Evolutionary conservation across 116 monocot genomes (phyloP).

Genomic region (Phalaenopsis hybrid): DNA sequence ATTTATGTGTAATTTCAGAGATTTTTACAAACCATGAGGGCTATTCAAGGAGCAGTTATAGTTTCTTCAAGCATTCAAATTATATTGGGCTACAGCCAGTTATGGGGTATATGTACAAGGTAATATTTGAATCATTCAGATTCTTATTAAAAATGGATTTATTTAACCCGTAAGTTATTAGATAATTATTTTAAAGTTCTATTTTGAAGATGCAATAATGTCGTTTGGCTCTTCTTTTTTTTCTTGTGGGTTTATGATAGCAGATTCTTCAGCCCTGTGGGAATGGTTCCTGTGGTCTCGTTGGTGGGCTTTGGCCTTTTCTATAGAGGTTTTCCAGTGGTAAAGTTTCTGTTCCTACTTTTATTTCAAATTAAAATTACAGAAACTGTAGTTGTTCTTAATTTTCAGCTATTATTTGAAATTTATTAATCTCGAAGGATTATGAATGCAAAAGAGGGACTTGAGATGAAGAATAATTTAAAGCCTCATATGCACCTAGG

Average conservation of each 20-base stretch:
- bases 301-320: slow-evolving; percentile 89
- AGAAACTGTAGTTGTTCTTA: background rate
- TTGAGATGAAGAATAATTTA: too few relatives aligned
- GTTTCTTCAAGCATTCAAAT: slow-evolving; percentile 93
- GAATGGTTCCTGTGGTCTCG: slow-evolving; percentile 84
- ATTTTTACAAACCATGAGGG: slow-evolving; percentile 89
- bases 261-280: slow-evolving; percentile 88
- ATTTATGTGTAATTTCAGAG: slow-evolving; percentile 37
- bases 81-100: slow-evolving; percentile 85
- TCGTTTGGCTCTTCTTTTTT: background rate
- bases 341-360: slow-evolving; percentile 12
- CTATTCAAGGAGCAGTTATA: slow-evolving; percentile 88
- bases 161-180: background rate
- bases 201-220: background rate
- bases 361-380: background rate
- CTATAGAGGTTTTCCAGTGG: slow-evolving; percentile 92
- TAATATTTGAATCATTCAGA: slow-evolving; percentile 12
- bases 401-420: background rate
- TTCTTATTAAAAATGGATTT: background rate
- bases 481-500: too few relatives aligned
- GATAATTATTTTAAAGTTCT: background rate
- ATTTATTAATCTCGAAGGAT: background rate
- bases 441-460: too few relatives aligned
- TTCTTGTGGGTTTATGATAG: slow-evolving; percentile 5
- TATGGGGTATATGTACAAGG: slow-evolving; percentile 97